phyloP scores from a whole-genome alignment of 148 eudicot species.

The Rhododendron molle region DNA sequence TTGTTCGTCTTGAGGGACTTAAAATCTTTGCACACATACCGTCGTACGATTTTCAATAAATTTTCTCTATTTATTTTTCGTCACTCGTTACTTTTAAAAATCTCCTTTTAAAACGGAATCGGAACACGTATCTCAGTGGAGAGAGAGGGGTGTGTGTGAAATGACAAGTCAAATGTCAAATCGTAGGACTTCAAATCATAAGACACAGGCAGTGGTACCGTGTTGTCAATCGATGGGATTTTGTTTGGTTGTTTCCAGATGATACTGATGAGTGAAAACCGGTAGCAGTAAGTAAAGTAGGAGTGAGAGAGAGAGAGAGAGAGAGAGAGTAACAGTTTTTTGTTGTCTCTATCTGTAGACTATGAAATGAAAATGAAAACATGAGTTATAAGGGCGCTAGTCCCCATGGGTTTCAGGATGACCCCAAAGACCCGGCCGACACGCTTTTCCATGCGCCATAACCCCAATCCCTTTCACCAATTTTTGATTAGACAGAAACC shows the following conservation, averaged over 20 bases:
- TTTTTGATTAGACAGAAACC: too few species aligned
- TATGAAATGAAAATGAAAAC: neutral
- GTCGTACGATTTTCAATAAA: too few species aligned
- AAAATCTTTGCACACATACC: too few species aligned
- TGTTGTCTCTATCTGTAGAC: neutral
- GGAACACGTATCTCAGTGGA: neutral
- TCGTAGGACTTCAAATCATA: constrained; percentile 51
- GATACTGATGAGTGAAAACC: neutral
- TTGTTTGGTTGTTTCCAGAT: neutral
- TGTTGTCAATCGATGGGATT: constrained; percentile 24
- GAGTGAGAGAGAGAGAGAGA: neutral
- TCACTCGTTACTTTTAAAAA: too few species aligned
- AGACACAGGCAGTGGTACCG: constrained; percentile 30
- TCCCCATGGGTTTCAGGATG: constrained; percentile 9
- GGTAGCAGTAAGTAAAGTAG: neutral
- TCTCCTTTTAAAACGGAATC: too few species aligned
- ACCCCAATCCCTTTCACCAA: neutral
- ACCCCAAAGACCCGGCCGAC: constrained; percentile 23
- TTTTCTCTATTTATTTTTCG: too few species aligned
- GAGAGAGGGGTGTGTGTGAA: constrained; percentile 13
- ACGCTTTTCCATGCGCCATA: constrained; percentile 6
- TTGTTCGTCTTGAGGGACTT: too few species aligned
- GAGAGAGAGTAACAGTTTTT: neutral
- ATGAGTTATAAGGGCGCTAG: neutral
- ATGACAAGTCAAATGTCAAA: constrained; percentile 60